A percentile compares a stretch with the other conserved stretches of the same genome.
These are phyloP conservation scores for Aspergillus ibericus DNA, from an alignment of 2,329 filamentous ascomycete genomes.

Conservation along the genomic window DNA sequence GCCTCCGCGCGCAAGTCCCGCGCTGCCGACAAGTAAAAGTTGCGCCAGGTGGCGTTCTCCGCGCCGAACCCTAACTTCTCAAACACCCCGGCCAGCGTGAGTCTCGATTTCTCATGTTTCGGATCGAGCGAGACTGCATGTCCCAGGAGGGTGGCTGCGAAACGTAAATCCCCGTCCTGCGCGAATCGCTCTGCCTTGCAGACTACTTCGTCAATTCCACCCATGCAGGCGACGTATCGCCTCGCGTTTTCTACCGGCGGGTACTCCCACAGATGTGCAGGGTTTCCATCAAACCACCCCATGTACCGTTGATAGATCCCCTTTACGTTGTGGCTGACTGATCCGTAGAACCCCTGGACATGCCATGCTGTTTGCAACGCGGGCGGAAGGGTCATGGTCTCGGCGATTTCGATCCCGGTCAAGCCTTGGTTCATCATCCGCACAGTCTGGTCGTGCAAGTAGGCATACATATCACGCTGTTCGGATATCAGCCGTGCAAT, in stretches of 20 bases:
- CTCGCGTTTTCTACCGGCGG: constrained; percentile 34
- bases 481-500: constrained; percentile 28
- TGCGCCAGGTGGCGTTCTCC: constrained; percentile 46
- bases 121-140: constrained; percentile 36
- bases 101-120: constrained; percentile 11
- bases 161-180: constrained; percentile 36
- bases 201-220: constrained; percentile 35
- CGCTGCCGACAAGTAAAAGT: constrained; percentile 41
- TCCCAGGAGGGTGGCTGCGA: constrained; percentile 41
- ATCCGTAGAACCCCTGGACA: constrained; percentile 40
- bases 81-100: constrained; percentile 32
- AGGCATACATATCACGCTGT: constrained; percentile 45
- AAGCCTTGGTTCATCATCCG: constrained; percentile 40
- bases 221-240: constrained; percentile 41
- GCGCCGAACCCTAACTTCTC: constrained; percentile 37
- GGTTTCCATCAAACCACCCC: constrained; percentile 37
- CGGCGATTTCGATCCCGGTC: constrained; percentile 44
- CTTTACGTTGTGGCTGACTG: constrained; percentile 43
- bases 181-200: constrained; percentile 30
- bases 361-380: constrained; percentile 32
- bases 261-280: constrained; percentile 39
- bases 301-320: constrained; percentile 39
- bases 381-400: constrained; percentile 36
- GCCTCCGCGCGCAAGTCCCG: constrained; percentile 23
- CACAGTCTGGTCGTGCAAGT: constrained; percentile 44